Conservation (phyloP, 768 basidiomycete genomes). For the Macrolepiota dolichaula region DNA sequence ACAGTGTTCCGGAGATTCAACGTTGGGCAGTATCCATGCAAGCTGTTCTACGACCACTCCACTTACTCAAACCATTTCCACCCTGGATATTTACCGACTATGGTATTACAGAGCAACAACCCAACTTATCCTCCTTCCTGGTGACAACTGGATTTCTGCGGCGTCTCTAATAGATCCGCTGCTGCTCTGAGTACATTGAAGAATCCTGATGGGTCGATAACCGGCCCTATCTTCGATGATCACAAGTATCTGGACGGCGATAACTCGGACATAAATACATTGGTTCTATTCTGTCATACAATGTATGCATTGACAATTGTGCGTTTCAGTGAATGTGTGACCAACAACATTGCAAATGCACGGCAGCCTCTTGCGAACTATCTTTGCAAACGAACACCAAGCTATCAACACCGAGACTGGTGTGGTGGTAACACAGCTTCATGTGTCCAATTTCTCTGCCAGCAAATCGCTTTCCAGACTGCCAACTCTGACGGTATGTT, state of each 20-base stretch:
- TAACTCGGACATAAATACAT: slow-evolving; percentile 32
- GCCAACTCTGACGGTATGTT: no score
- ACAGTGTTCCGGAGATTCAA: slow-evolving; percentile 47
- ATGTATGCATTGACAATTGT: neutral
- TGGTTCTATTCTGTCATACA: neutral
- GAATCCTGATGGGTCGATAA: slow-evolving; percentile 42
- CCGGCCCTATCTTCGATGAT: slow-evolving; percentile 54
- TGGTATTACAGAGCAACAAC: slow-evolving; percentile 36
- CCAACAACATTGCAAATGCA: slow-evolving; percentile 46
- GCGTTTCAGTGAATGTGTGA: slow-evolving; percentile 38
- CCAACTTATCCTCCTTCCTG: slow-evolving; percentile 58
- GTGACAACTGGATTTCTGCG: slow-evolving; percentile 55
- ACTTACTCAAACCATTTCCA: neutral
- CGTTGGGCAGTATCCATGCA: slow-evolving; percentile 52
- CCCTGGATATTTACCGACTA: neutral
- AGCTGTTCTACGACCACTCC: slow-evolving; percentile 54
- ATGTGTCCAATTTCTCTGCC: no score
- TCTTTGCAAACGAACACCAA: no score
- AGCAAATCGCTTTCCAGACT: no score
- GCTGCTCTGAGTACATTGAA: slow-evolving; percentile 40
- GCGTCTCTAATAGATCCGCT: slow-evolving; percentile 45
- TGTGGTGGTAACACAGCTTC: no score
- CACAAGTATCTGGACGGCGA: slow-evolving; percentile 62
- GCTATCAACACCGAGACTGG: no score
- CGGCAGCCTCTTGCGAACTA: slow-evolving; percentile 46